phyloP scores from a whole-genome alignment of 345 rosid genomes.

The Clausena lansium region DNA sequence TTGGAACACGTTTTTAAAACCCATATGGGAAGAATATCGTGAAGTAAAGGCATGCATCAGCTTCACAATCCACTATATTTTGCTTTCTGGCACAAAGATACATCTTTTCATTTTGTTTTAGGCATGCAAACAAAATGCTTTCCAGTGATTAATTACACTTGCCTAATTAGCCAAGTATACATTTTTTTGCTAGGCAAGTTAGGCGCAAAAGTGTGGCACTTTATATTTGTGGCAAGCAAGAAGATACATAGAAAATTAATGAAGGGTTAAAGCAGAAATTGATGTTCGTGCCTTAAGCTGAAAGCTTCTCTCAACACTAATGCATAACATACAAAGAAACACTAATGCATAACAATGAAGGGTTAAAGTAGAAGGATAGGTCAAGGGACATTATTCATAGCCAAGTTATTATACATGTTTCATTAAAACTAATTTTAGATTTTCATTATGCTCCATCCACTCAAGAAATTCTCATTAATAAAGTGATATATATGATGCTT shows the following conservation, averaged over 20 bases:
- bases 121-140: constrained; percentile 23
- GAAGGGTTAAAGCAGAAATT: background rate
- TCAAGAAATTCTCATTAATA: background rate
- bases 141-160: constrained; percentile 17
- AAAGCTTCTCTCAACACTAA: background rate
- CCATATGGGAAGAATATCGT: background rate
- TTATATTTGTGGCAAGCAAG: background rate
- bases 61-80: background rate
- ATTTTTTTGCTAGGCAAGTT: constrained; percentile 24
- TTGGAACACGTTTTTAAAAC: constrained; percentile 2
- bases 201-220: constrained; percentile 2
- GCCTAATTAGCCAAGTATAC: constrained; percentile 6
- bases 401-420: no score
- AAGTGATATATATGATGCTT: background rate
- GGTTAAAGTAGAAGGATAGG: no score
- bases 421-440: background rate
- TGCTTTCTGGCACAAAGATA: background rate
- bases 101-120: no score
- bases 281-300: background rate
- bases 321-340: background rate
- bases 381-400: no score
- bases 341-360: no score
- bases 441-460: background rate
- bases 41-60: background rate
- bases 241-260: background rate